A percentile compares a stretch with the other conserved stretches of the same genome.
These are phyloP conservation scores for Hygrophila difformis DNA, from an alignment of 257 asterid species.

Conservation along the genomic window DNA sequence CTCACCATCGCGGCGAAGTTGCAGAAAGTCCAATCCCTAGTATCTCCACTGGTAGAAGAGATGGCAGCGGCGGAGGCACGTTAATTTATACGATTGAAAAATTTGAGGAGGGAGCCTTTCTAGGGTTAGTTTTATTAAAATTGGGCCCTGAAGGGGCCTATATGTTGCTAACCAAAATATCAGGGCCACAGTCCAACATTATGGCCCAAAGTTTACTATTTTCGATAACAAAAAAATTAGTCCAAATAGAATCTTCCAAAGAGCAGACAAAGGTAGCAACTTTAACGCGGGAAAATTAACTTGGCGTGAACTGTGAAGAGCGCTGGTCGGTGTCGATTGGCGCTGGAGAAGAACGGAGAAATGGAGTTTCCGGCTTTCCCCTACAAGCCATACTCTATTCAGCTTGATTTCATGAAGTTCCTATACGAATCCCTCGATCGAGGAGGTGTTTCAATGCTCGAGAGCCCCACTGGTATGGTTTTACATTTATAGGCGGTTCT, in stretches of 20 bases:
- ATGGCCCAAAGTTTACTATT: too few species aligned
- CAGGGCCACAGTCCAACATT: too few species aligned
- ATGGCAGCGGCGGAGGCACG: slow-evolving; percentile 15
- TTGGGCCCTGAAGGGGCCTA: slow-evolving; percentile 19
- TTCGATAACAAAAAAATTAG: too few species aligned
- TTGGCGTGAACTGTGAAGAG: background rate
- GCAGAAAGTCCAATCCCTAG: slow-evolving; percentile 32
- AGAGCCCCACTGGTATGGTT: slow-evolving; percentile 83
- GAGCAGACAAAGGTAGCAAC: too few species aligned
- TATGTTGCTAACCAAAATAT: too few species aligned
- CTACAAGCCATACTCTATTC: slow-evolving; percentile 73
- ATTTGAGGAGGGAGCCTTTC: slow-evolving; percentile 13
- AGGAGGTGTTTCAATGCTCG: slow-evolving; percentile 95
- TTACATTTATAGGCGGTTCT: too few species aligned
- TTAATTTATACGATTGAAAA: slow-evolving; percentile 8
- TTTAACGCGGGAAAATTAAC: slow-evolving; percentile 24
- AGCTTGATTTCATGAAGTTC: slow-evolving; percentile 86
- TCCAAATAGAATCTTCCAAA: too few species aligned
- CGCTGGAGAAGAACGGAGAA: slow-evolving; percentile 22
- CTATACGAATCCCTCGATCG: slow-evolving; percentile 69
- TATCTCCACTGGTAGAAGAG: slow-evolving; percentile 4
- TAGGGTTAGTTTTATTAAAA: slow-evolving; percentile 28
- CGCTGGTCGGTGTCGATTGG: background rate
- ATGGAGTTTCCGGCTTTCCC: slow-evolving; percentile 70
- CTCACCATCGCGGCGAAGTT: slow-evolving; percentile 17